A percentile compares a stretch with the other conserved stretches of the same genome.
Evolutionary conservation across 495 filamentous ascomycete species (phyloP).

Genomic region (Pseudomonodictys pantanalensis): DNA sequence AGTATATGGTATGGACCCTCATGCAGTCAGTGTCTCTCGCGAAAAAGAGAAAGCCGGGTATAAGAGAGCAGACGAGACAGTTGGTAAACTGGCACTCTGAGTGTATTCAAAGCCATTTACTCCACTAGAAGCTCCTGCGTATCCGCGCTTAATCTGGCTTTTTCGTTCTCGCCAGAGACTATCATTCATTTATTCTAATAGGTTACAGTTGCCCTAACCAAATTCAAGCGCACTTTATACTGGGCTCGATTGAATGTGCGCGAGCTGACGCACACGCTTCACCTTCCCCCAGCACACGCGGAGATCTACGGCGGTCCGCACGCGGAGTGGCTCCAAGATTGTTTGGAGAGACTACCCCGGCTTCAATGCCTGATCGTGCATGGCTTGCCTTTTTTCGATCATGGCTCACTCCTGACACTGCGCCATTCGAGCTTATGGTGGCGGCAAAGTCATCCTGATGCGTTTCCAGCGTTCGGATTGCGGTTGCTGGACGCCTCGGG

Average conservation of each 20-base stretch:
- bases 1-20: constrained; percentile 45
- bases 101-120: too few species aligned
- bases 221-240: constrained; percentile 59
- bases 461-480: constrained; percentile 40
- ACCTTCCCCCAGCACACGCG: constrained; percentile 63
- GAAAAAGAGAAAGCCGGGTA: too few species aligned
- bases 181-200: neutral
- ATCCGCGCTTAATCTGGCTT: too few species aligned
- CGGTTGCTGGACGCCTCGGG: constrained; percentile 57
- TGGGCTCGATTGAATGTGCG: constrained; percentile 55
- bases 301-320: constrained; percentile 65
- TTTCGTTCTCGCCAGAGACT: too few species aligned
- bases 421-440: constrained; percentile 33
- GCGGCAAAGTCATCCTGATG: constrained; percentile 1
- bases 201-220: constrained; percentile 55
- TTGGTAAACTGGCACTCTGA: too few species aligned
- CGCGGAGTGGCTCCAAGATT: constrained; percentile 59
- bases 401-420: constrained; percentile 56
- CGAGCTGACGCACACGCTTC: constrained; percentile 60
- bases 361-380: constrained; percentile 62
- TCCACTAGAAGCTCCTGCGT: too few species aligned
- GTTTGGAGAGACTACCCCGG: constrained; percentile 58
- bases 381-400: constrained; percentile 62
- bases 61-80: too few species aligned
- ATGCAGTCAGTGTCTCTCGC: too few species aligned